Percentiles rank a stretch among this genome's conserved stretches.
phyloP scores from a whole-genome alignment of 148 eudicot species.

The Chenopodium berlandieri region DNA sequence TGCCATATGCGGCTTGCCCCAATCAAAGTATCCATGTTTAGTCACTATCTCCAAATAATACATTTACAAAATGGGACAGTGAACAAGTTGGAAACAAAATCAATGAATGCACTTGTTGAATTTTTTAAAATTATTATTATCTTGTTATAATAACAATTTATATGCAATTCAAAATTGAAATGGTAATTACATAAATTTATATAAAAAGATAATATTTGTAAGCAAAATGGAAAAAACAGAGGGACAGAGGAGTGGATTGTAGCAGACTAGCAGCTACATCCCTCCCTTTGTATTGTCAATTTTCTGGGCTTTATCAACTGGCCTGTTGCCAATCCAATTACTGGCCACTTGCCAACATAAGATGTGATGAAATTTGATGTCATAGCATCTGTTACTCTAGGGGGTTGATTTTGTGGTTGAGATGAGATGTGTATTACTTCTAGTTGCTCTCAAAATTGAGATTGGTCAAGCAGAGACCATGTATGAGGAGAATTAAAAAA shows the following conservation, averaged over 20 bases:
- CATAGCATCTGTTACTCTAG: neutral
- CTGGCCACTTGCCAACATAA: neutral
- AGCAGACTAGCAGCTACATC: neutral
- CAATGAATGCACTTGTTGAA: neutral
- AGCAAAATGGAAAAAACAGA: too few species aligned
- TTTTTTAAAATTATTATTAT: too few species aligned
- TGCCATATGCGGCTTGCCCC: neutral
- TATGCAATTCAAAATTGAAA: too few species aligned
- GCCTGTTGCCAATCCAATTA: neutral
- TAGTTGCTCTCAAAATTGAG: neutral
- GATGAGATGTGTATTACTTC: neutral
- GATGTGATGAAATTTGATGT: neutral
- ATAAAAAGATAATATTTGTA: too few species aligned
- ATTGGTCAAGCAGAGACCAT: neutral
- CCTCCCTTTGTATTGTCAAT: neutral
- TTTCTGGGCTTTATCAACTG: neutral
- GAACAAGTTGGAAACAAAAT: neutral
- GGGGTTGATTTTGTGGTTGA: neutral
- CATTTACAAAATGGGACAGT: neutral
- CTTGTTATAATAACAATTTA: too few species aligned
- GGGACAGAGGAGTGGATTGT: too few species aligned
- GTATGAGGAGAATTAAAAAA: neutral
- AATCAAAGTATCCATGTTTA: neutral
- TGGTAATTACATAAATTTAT: too few species aligned
- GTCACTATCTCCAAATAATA: neutral